Evolutionary conservation across 306 rosid genomes (phyloP).

Genomic region (Canavalia ensiformis): DNA sequence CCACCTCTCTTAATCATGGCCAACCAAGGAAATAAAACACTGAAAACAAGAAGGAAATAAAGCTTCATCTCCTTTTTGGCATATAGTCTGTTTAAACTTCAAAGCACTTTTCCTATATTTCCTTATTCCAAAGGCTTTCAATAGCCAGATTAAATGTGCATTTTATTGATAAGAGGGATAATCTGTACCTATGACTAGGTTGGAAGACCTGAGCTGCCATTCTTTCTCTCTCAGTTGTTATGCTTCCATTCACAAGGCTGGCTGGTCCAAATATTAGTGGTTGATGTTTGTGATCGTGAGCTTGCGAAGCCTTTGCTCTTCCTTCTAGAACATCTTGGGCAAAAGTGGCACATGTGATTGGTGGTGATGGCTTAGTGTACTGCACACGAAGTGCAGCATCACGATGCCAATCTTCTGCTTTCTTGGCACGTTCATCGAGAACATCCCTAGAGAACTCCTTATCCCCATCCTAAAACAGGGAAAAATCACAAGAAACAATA

Average conservation of each 20-base stretch:
- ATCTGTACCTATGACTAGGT: conserved; percentile 67
- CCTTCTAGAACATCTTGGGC: conserved; percentile 99
- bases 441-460: conserved; percentile 70
- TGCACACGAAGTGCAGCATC: conserved; percentile 69
- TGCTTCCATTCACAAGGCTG: conserved; percentile 82
- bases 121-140: conserved; percentile 3
- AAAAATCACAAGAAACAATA: conserved; percentile 30
- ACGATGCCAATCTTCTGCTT: conserved; percentile 89
- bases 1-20: conserved; percentile 25
- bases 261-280: conserved; percentile 93
- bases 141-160: conserved; percentile 27
- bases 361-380: conserved; percentile 71
- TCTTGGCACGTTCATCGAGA: conserved; percentile 85
- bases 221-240: conserved; percentile 85
- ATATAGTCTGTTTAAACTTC: neutral
- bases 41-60: conserved; percentile 27
- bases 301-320: conserved; percentile 80
- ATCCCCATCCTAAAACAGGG: conserved; percentile 73
- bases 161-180: conserved; percentile 15
- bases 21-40: conserved; percentile 3
- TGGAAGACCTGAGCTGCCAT: conserved; percentile 97
- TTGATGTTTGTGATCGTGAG: conserved; percentile 95
- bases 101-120: neutral
- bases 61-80: conserved; percentile 32
- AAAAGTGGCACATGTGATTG: conserved; percentile 95